Percentiles rank a stretch among this genome's conserved stretches.
Evolutionary conservation across 2,329 filamentous ascomycete species (phyloP).

Genomic region (Aspergillus neotritici): DNA sequence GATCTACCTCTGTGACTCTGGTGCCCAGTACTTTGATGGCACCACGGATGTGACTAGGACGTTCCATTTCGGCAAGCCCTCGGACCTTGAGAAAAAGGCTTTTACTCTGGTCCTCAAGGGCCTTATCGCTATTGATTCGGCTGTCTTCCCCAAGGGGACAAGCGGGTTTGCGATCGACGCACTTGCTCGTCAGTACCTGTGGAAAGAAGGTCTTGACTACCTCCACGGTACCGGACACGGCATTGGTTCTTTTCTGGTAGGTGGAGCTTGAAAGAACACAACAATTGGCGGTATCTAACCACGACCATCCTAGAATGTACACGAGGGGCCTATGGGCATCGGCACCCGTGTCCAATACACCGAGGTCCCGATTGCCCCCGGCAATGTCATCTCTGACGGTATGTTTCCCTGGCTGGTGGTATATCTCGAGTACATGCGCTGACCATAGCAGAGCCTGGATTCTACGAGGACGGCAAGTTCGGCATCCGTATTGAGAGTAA

Average conservation of each 20-base stretch:
- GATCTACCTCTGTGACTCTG: conserved; percentile 94
- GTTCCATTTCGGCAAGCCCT: conserved; percentile 82
- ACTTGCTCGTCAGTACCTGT: conserved; percentile 83
- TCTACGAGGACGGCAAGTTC: conserved; percentile 92
- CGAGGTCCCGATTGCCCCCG: conserved; percentile 81
- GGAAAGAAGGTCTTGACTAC: conserved; percentile 91
- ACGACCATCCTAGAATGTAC: conserved; percentile 61
- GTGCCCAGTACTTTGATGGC: conserved; percentile 91
- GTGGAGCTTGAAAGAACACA: neutral
- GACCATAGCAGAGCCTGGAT: conserved; percentile 66
- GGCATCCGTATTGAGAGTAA: conserved; percentile 88
- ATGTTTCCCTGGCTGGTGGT: conserved; percentile 7
- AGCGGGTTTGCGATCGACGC: conserved; percentile 87
- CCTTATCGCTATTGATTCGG: conserved; percentile 79
- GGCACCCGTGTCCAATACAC: conserved; percentile 87
- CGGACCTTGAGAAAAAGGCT: conserved; percentile 74
- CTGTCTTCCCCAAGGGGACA: conserved; percentile 89
- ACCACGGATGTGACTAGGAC: conserved; percentile 95
- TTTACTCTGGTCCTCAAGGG: conserved; percentile 95
- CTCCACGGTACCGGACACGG: conserved; percentile 95
- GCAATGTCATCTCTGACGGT: conserved; percentile 86
- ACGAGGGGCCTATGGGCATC: conserved; percentile 95
- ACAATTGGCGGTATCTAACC: neutral
- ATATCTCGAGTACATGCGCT: conserved; percentile 7
- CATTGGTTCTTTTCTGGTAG: conserved; percentile 75